Evolutionary conservation across 2,329 filamentous ascomycete species (phyloP), one percentile per base, ranked within the genome.

Genomic region (Septoria linicola): DNA sequence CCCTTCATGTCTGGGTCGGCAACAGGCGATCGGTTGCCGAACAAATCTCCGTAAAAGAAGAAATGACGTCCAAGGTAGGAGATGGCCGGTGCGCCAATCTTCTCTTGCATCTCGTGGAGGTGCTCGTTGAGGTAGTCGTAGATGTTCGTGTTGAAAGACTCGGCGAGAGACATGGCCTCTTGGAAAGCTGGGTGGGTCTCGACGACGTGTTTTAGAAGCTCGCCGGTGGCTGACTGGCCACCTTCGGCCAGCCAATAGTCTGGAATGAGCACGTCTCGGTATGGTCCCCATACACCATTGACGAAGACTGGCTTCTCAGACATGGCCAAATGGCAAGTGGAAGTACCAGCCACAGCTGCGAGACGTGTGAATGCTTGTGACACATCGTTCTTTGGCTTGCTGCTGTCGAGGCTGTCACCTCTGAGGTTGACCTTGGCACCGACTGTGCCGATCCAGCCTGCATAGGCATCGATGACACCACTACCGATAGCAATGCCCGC

Each of bases 401-500:
- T 80, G 53, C 81, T 76, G 66, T 86, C 84, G 32, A 92, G 78
- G 32, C 46, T 51, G 49, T 87, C 82, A 36, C 59, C 60, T 11
- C 43, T 42, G 13, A 95, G 80, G 59, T 89, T 81, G 62, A 96
- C 89, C 71, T 96, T 96, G 54, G 93, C 92, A 52, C 93, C 93
- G n/a, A 99, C 93, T 1, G 93, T 97, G 55, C 93, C 93, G 61
- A 99, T 93, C 93, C 93, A 99, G 58, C 93, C 93, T 53, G 93
- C 93, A 66, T 99, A 99, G 14, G 93, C 93, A 69, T 99, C 93
- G 66, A 99, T 99, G 58, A 99, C 93, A 70, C 91, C 91, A 66
- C 89, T 95, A 47, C 93, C 93, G 49, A 99, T 87, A 14, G 93
- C 89, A 61, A 96, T 93, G 32, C 91, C 92, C 16, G 86, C 78